These are phyloP conservation scores for Trametes cingulata DNA, from an alignment of 768 basidiomycete species.

Conservation along the genomic window DNA sequence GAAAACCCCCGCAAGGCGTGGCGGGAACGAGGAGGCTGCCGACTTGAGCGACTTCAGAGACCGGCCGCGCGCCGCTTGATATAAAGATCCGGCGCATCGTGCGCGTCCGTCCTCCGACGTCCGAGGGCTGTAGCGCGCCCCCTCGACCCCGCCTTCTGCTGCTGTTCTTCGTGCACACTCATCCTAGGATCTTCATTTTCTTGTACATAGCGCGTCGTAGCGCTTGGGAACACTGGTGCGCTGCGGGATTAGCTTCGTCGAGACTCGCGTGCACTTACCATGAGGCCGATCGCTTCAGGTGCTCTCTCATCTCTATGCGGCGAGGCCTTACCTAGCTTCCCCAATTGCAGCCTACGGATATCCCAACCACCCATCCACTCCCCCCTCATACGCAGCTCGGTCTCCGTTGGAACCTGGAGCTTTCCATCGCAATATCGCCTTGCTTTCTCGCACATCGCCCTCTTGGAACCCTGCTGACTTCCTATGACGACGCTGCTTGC, in stretches of 20 bases:
- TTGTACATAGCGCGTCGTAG: slow-evolving; percentile 2
- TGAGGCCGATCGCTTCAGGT: slow-evolving; percentile 22
- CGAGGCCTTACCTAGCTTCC: slow-evolving; percentile 12
- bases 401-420: slow-evolving; percentile 16
- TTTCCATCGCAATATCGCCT: slow-evolving; percentile 16
- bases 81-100: slow-evolving; percentile 33
- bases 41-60: slow-evolving; percentile 9
- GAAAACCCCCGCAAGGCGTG: slow-evolving; percentile 20
- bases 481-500: slow-evolving; percentile 18
- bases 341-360: slow-evolving; percentile 9
- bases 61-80: slow-evolving; percentile 23
- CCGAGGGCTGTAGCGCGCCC: slow-evolving; percentile 18
- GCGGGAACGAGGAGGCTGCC: slow-evolving; percentile 20
- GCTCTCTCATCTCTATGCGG: slow-evolving; percentile 20
- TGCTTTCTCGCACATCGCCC: slow-evolving; percentile 6
- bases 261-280: slow-evolving; percentile 22
- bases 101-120: slow-evolving; percentile 25
- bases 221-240: slow-evolving; percentile 16
- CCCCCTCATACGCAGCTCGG: slow-evolving; percentile 7
- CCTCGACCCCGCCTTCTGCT: slow-evolving; percentile 6
- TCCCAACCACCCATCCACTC: slow-evolving; percentile 9
- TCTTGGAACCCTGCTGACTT: neutral
- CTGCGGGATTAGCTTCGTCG: slow-evolving; percentile 4
- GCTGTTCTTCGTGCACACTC: slow-evolving; percentile 9
- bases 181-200: slow-evolving; percentile 5